A percentile compares a stretch with the other conserved stretches of the same genome.
phyloP scores from a whole-genome alignment of 306 rosid genomes.

The Alnus rubra region DNA sequence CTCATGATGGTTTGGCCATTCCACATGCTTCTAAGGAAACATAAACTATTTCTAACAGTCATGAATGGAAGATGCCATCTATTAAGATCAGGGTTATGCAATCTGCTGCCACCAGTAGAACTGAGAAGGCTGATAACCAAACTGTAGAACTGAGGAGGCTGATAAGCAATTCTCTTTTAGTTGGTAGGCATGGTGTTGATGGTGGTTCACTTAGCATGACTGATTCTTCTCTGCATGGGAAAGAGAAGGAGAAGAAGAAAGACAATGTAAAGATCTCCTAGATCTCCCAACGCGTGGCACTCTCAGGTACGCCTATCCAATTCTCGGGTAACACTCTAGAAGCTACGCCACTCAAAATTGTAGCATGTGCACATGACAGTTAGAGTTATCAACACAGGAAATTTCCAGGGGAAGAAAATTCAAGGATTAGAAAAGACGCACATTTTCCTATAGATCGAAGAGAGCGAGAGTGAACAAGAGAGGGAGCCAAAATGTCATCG shows the following conservation, averaged over 20 bases:
- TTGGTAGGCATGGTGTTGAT: slow-evolving; percentile 39
- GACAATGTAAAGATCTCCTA: slow-evolving; percentile 55
- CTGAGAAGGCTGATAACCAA: slow-evolving; percentile 71
- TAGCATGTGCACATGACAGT: no score
- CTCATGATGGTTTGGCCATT: slow-evolving; percentile 3
- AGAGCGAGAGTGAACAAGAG: no score
- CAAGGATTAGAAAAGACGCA: not conserved
- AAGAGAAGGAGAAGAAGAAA: slow-evolving; percentile 58
- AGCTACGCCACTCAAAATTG: no score
- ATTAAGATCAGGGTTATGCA: slow-evolving; percentile 79
- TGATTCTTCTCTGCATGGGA: slow-evolving; percentile 46
- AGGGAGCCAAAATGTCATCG: slow-evolving; percentile 52
- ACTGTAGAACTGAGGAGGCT: slow-evolving; percentile 69
- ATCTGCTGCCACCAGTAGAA: slow-evolving; percentile 83
- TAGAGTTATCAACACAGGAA: no score
- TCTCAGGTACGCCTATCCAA: no score
- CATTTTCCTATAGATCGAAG: no score
- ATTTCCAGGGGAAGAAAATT: not conserved
- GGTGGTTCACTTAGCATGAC: slow-evolving; percentile 41
- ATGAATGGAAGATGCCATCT: slow-evolving; percentile 59
- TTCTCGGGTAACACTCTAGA: no score
- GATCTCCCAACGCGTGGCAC: no score
- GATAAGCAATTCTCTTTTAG: slow-evolving; percentile 69
- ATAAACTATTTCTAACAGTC: slow-evolving; percentile 61
- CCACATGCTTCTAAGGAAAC: slow-evolving; percentile 50